Evolutionary conservation across 2,329 filamentous ascomycete species (phyloP), one percentile per base, ranked within the genome.

Genomic region (Dothistroma septosporum): DNA sequence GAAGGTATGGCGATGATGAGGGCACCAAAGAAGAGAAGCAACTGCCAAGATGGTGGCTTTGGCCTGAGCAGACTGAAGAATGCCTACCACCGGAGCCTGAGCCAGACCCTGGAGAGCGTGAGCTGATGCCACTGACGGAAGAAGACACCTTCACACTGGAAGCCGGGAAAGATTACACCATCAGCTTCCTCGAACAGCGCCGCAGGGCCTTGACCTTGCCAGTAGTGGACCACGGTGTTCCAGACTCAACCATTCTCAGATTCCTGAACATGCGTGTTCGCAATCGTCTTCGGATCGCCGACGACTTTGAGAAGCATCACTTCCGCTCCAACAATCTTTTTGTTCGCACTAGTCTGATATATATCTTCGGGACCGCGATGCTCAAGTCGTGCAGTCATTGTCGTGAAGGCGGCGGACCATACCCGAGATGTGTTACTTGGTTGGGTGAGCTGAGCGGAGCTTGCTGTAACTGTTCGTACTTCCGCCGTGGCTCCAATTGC

Each of bases 141-240:
- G 31, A 24, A 14, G 49, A 53, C 9, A 35, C n/a, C 9, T 53
- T 53, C 31, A 35, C 50, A 21, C 28, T 35, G 11, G 28, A 53
- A 8, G 4, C 28, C 16, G 24, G 31, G 10, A 53, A 53, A 35
- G 28, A 53, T 14, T 35, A 53, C 31, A 53, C 50, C 50, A 53
- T 53, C 50, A 31, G 31, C 50, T 53, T 53, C 31, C 50, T 53
- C 22, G 50, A 53, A 35, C 24, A 53, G 10, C 50, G 50, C n/a
- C 50, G 50, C 33, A 11, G 5, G 3, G 50, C 24, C 16, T 19
- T 53, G 6, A 10, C 11, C 6, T 11, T 32, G 2, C 50, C 24
- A 19, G 50, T 12, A n/a, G 2, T 14, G 19, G 12, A 28, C 10
- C 24, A 19, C 10, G 31, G 9, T 12, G 19, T 53, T 21, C 28